phyloP scores from a whole-genome alignment of 2,329 filamentous ascomycete species.

The Cylindrodendrum hubeiense region DNA sequence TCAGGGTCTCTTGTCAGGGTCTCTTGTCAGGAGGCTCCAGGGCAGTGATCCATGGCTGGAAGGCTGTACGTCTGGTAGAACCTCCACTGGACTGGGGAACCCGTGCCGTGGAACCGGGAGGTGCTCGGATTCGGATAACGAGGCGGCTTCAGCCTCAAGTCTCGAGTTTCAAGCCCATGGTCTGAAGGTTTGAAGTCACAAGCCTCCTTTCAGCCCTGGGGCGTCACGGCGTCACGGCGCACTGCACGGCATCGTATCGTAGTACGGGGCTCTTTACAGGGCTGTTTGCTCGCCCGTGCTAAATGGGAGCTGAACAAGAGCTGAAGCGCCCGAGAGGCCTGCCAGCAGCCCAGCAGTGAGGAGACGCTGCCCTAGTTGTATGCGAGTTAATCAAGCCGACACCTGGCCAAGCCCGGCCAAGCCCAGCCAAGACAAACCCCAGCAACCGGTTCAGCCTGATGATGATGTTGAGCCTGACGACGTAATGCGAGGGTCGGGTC shows the following conservation, averaged over 20 bases:
- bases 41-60: neutral
- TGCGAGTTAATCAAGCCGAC: neutral
- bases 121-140: neutral
- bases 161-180: no score
- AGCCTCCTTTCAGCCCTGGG: neutral
- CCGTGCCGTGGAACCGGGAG: neutral
- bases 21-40: neutral
- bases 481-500: neutral
- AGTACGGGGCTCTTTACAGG: neutral
- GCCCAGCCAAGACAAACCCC: neutral
- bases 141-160: neutral
- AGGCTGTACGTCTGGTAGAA: neutral
- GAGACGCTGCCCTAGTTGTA: neutral
- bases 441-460: conserved; percentile 2
- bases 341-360: neutral
- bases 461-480: neutral
- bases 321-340: neutral
- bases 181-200: neutral
- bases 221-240: neutral
- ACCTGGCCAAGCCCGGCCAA: neutral
- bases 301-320: neutral
- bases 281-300: neutral
- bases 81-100: neutral
- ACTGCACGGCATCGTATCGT: neutral
- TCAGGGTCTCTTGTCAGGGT: neutral